Conservation (phyloP, 2,329 filamentous ascomycete species). For the Aphanoascus verrucosus region DNA sequence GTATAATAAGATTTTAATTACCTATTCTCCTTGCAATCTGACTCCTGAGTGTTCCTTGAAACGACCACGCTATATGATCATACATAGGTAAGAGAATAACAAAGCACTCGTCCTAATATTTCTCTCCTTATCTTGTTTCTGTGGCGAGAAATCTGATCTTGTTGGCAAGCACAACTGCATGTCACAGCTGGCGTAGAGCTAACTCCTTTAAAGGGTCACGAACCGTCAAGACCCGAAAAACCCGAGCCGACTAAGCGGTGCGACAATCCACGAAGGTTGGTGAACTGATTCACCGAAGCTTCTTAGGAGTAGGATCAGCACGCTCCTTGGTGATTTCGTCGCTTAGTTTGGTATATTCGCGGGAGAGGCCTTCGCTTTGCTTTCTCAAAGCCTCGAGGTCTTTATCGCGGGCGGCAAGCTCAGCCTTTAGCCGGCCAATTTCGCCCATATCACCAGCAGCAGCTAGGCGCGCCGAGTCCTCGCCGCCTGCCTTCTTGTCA, state of each 20-base stretch:
- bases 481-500: conserved; percentile 47
- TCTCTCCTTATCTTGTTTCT: too few species aligned
- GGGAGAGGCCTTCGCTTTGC: conserved; percentile 71
- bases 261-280: neutral
- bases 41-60: too few species aligned
- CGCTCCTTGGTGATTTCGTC: conserved; percentile 60
- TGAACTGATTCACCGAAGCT: conserved; percentile 39
- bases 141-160: too few species aligned
- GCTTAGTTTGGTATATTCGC: conserved; percentile 75
- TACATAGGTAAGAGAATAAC: neutral
- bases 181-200: too few species aligned
- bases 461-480: conserved; percentile 61
- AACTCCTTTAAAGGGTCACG: too few species aligned
- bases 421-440: conserved; percentile 62
- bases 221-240: neutral
- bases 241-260: neutral
- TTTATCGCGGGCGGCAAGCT: conserved; percentile 62
- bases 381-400: conserved; percentile 86
- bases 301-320: conserved; percentile 42
- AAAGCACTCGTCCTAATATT: neutral
- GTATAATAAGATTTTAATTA: neutral
- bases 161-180: too few species aligned
- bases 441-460: conserved; percentile 62
- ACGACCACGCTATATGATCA: neutral
- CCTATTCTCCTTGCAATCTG: neutral